phyloP scores from a whole-genome alignment of 2,329 filamentous ascomycete species.

The Knufia fluminis region DNA sequence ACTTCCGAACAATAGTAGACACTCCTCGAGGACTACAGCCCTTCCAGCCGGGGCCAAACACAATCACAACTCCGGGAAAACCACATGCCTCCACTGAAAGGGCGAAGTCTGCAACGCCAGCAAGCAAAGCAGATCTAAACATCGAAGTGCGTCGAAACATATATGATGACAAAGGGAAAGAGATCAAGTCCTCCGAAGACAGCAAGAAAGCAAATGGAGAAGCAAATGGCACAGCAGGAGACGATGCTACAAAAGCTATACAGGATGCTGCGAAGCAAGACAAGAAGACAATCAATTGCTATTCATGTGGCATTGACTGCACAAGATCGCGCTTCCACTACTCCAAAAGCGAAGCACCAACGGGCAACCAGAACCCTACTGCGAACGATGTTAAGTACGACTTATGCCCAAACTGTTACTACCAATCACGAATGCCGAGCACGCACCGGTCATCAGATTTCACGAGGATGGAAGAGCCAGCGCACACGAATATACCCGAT shows the following conservation, averaged over 20 bases:
- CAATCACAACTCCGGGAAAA: constrained; percentile 54
- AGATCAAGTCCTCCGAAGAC: constrained; percentile 56
- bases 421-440: constrained; percentile 71
- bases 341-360: constrained; percentile 51
- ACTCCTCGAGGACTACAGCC: constrained; percentile 90
- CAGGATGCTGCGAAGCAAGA: constrained; percentile 51
- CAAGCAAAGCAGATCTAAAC: constrained; percentile 71
- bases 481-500: constrained; percentile 67
- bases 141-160: constrained; percentile 92
- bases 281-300: constrained; percentile 67
- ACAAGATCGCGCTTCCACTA: constrained; percentile 62
- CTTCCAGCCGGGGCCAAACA: constrained; percentile 81
- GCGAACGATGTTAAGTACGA: constrained; percentile 62
- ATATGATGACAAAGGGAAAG: constrained; percentile 85
- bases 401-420: constrained; percentile 81
- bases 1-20: constrained; percentile 93
- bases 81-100: constrained; percentile 60
- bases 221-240: constrained; percentile 53
- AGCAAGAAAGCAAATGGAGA: constrained; percentile 63
- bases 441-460: constrained; percentile 75
- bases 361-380: constrained; percentile 42
- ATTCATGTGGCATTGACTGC: constrained; percentile 87
- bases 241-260: constrained; percentile 54
- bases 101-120: constrained; percentile 54
- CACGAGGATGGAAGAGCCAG: constrained; percentile 79